A percentile compares a stretch with the other conserved stretches of the same genome.
Evolutionary conservation across 805 yeast species (phyloP).

Genomic region (Brettanomyces bruxellensis): DNA sequence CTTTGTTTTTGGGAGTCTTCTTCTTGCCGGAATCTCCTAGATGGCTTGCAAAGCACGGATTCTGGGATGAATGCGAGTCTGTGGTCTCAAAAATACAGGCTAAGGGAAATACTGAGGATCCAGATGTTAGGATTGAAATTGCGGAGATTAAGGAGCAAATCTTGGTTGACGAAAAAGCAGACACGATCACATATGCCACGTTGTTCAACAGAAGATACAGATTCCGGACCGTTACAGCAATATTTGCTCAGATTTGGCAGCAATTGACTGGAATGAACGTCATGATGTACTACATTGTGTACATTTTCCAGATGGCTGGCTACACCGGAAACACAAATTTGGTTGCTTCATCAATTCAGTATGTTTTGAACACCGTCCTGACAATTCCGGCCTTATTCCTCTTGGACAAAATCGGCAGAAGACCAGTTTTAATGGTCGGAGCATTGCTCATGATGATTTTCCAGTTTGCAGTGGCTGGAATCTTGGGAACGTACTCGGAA

Average conservation of each 20-base stretch:
- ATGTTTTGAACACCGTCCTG: conserved; percentile 43
- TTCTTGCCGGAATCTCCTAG: conserved; percentile 82
- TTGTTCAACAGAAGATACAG: conserved; percentile 46
- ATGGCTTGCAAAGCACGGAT: conserved; percentile 73
- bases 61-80: conserved; percentile 43
- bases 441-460: conserved; percentile 12
- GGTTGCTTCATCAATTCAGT: conserved; percentile 53
- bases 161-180: conserved; percentile 14
- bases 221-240: conserved; percentile 35
- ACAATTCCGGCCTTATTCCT: conserved; percentile 39
- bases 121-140: neutral
- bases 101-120: conserved; percentile 15
- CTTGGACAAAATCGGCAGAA: conserved; percentile 43
- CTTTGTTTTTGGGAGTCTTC: conserved; percentile 62
- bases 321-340: conserved; percentile 39
- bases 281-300: conserved; percentile 60
- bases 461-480: conserved; percentile 64
- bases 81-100: conserved; percentile 25
- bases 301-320: conserved; percentile 61
- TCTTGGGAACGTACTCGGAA: conserved; percentile 50
- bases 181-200: conserved; percentile 19
- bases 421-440: conserved; percentile 35
- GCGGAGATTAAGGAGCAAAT: conserved; percentile 1
- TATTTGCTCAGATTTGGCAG: conserved; percentile 50
- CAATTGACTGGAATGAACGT: conserved; percentile 62